Evolutionary conservation across 192 early-diverging fungal species (phyloP), one percentile per base, ranked within the genome.

Genomic region (Umbelopsis vinacea): DNA sequence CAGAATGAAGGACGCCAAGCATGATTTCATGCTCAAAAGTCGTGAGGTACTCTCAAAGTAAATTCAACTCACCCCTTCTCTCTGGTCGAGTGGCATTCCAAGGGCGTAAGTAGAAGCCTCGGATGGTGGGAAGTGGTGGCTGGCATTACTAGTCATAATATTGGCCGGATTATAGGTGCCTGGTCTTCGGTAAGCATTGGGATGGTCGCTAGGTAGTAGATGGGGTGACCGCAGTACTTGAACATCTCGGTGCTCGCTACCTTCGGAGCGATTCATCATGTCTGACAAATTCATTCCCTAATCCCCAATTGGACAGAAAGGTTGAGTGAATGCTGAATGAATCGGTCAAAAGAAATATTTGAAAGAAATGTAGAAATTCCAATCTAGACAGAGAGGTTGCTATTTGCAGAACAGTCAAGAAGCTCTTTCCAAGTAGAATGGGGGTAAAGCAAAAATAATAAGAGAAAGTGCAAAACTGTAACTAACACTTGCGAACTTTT

Each of bases 201-300:
- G 57, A 37, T 63, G 57, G 10, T 63, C 57, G 17, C 29, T 37
- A 35, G 57, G 11, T 7, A 29, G 12, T 17, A 37, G 26, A 35
- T 63, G 57, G 11, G 57, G 57, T 12, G 57, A 63, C 57, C 26
- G 29, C 23, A 63, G 57, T 3, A 37, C 10, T 37, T 63, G 57
- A n/a, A 63, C 57, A 63, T 63, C 57, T 63, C 57, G 57, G 33
- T 63, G 57, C 57, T 63, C 57, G 33, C 57, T 29, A 37, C 57
- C 57, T 63, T 63, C 57, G 57, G 57, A 63, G 57, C 57, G 57
- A 63, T 63, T 63, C 57, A 63, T 63, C 57, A 63, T 63, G 29
- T 63, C 57, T 63, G 57, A 63, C 19, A 63, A 63, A 63, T 63
- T 63, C 57, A 63, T 63, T 63, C 57, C 57, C 17, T 63, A 29